These are phyloP conservation scores for Venturia effusa DNA, from an alignment of 2,329 filamentous ascomycete genomes.

Conservation along the genomic window DNA sequence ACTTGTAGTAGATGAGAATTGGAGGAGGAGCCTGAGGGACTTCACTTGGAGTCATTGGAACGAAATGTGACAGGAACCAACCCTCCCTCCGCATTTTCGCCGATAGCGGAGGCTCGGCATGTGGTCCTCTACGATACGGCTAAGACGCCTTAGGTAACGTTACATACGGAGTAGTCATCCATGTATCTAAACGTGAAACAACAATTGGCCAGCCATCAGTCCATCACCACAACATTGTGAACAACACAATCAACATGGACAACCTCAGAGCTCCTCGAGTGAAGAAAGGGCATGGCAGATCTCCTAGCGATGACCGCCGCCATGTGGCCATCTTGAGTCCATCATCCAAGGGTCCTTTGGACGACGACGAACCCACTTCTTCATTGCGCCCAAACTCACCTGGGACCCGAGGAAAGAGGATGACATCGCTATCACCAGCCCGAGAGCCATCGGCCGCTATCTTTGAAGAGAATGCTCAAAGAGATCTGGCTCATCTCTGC, in stretches of 20 bases:
- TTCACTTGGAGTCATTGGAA: no score
- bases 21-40: no score
- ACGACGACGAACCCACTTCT: slow-evolving; percentile 34
- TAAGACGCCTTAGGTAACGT: no score
- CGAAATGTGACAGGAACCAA: no score
- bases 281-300: slow-evolving; percentile 8
- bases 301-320: slow-evolving; percentile 8
- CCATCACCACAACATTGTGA: no score
- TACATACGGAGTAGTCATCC: no score
- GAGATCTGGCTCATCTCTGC: background rate
- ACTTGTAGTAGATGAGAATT: no score
- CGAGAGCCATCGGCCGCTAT: background rate
- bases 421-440: background rate
- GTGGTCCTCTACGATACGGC: no score
- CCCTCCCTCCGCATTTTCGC: no score
- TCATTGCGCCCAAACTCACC: background rate
- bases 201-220: no score
- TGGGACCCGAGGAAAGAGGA: background rate
- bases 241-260: background rate
- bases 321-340: slow-evolving; percentile 52
- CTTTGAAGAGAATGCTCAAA: slow-evolving; percentile 15
- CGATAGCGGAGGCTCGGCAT: no score
- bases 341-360: slow-evolving; percentile 68
- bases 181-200: no score
- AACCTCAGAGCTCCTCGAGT: background rate